Base-by-base conservation (phyloP, 139 green algal genomes). In the Chlamydomonas asymmetrica region DNA sequence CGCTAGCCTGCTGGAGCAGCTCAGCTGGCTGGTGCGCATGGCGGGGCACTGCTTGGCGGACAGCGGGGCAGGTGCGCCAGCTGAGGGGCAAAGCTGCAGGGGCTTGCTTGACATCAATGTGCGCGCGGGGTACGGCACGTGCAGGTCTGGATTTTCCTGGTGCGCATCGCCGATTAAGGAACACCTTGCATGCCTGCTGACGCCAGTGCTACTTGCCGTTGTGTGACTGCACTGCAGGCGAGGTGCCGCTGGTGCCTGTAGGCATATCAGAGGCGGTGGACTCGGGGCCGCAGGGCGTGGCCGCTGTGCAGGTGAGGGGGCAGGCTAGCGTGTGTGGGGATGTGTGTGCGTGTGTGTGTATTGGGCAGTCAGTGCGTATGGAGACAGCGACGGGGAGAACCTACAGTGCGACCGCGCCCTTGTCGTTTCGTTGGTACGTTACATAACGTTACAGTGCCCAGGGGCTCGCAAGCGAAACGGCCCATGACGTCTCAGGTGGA, bases 31-130 rank as follows among this genome's bases (percentile, higher is more conserved):
- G 56, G n/a, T 90, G 39, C 74, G 83, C 32, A 82, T 92, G 80
- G 74, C 82, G 0, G 88, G 68, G 20, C 85, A 92, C 72, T 81
- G 91, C 43, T 66, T 98, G 38, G 94, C 94, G 22, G 94, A 98
- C 65, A 74, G 67, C 10, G 90, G 85, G 0, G 84, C 92, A 3
- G 80, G 43, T 61, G 22, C 2, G 62, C 39, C 23, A 16, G 45
- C 13, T 16, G 13, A 18, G 54, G 54, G 54, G 54, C 27, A 23
- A 23, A 18, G 8, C 54, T 32, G 25, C 54, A 52, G 45, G 13
- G 45, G 18, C 45, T 25, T 52, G 13, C 13, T 52, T 25, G 45
- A 25, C n/a, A 52, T 52, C 13, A 16, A 10, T 25, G 45, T 52
- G 18, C 13, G 13, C 13, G 45, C 13, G 45, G 45, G 13, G 13